A percentile compares a stretch with the other conserved stretches of the same genome.
Evolutionary conservation across 2,329 filamentous ascomycete species (phyloP).

Genomic region (Daldinia sp.): DNA sequence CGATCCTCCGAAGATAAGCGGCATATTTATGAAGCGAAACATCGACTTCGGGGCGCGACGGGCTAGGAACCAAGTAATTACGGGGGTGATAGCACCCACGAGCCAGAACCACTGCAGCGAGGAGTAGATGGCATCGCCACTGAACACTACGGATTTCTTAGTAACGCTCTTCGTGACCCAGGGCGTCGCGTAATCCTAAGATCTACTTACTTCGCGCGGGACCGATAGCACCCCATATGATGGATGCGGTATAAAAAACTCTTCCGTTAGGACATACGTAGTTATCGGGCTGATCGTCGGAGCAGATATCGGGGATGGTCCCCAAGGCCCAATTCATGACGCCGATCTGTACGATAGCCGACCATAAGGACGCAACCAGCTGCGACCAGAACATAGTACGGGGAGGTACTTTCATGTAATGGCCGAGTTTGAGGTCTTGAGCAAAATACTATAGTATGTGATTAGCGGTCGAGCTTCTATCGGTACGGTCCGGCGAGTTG

Average conservation of each 20-base stretch:
- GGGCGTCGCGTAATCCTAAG: background rate
- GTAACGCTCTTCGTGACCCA: background rate
- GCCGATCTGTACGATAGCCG: slow-evolving; percentile 62
- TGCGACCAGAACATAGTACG: slow-evolving; percentile 59
- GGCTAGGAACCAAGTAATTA: slow-evolving; percentile 70
- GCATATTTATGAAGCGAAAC: slow-evolving; percentile 72
- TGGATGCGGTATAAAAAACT: slow-evolving; percentile 72
- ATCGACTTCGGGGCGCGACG: slow-evolving; percentile 67
- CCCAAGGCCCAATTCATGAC: slow-evolving; percentile 73
- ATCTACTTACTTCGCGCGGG: slow-evolving; percentile 60
- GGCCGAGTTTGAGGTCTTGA: slow-evolving; percentile 72
- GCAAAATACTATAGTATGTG: slow-evolving; percentile 57
- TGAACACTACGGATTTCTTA: slow-evolving; percentile 60
- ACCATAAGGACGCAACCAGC: slow-evolving; percentile 57
- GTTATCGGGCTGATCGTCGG: slow-evolving; percentile 59
- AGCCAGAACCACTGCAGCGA: slow-evolving; percentile 76
- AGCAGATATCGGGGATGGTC: slow-evolving; percentile 70
- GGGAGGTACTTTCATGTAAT: slow-evolving; percentile 63
- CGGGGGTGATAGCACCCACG: slow-evolving; percentile 67
- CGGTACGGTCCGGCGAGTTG: too few relatives aligned
- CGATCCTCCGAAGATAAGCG: slow-evolving; percentile 72
- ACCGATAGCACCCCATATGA: slow-evolving; percentile 78
- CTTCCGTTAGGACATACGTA: slow-evolving; percentile 65
- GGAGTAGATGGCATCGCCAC: slow-evolving; percentile 67
- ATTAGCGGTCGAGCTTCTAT: background rate